phyloP scores from a whole-genome alignment of 495 filamentous ascomycete species.

The Filosporella fistucella region DNA sequence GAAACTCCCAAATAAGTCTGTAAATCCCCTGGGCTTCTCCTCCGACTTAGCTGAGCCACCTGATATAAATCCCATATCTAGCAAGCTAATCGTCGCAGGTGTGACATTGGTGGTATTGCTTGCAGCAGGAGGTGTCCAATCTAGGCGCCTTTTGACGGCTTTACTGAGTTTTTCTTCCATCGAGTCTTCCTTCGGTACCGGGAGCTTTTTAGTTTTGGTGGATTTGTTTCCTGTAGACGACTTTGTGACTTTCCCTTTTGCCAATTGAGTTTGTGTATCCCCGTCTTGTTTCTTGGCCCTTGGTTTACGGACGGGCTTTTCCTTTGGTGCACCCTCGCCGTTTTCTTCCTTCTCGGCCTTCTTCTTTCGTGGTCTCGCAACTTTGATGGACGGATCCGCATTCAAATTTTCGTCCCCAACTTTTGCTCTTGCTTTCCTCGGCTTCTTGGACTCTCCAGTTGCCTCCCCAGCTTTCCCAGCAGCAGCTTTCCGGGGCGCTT shows the following conservation, averaged over 20 bases:
- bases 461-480: slow-evolving; percentile 10
- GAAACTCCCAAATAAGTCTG: slow-evolving; percentile 25
- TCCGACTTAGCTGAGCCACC: not conserved
- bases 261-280: slow-evolving; percentile 26
- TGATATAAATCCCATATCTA: slow-evolving; percentile 21
- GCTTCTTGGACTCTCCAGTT: slow-evolving; percentile 21
- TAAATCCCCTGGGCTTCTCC: slow-evolving; percentile 15
- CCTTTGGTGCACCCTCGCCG: slow-evolving; percentile 16
- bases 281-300: slow-evolving; percentile 20
- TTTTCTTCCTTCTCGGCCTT: slow-evolving; percentile 15
- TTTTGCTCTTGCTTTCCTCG: slow-evolving; percentile 29
- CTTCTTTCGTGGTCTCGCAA: slow-evolving; percentile 20
- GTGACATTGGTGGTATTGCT: slow-evolving; percentile 1
- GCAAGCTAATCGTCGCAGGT: not conserved
- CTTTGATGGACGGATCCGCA: slow-evolving; percentile 5
- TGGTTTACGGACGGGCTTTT: slow-evolving; percentile 32
- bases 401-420: slow-evolving; percentile 1
- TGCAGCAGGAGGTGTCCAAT: slow-evolving; percentile 54
- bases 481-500: not conserved
- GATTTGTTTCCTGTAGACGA: slow-evolving; percentile 5
- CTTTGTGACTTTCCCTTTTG: slow-evolving; percentile 32
- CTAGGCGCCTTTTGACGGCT: slow-evolving; percentile 42
- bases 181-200: not conserved
- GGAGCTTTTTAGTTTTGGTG: not conserved
- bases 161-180: slow-evolving; percentile 31